Evolutionary conservation across 2,329 filamentous ascomycete species (phyloP).

Genomic region (Aspergillus sergii): DNA sequence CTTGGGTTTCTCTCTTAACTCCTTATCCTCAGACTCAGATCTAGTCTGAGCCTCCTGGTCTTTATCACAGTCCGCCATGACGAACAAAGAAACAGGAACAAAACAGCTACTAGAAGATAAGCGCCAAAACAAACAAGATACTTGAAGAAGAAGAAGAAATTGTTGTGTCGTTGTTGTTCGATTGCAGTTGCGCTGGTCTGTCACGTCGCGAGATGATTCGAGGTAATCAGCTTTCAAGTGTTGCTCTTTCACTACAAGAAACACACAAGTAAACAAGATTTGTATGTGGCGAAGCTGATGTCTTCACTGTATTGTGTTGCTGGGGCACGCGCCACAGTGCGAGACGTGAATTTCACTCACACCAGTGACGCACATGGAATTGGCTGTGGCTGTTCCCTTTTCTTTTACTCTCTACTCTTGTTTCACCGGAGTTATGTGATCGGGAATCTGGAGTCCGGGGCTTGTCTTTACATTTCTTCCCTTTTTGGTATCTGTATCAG

Average conservation of each 20-base stretch:
- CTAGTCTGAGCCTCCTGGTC: neutral
- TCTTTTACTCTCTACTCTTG: neutral
- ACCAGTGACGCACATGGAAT: neutral
- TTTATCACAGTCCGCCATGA: neutral
- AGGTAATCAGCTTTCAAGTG: neutral
- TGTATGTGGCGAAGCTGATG: neutral
- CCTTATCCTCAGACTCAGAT: neutral
- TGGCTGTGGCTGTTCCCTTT: neutral
- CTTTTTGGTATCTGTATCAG: neutral
- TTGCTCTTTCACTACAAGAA: neutral
- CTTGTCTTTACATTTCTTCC: neutral
- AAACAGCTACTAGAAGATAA: neutral
- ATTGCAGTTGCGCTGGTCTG: neutral
- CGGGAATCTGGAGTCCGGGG: neutral
- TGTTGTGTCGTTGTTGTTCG: neutral
- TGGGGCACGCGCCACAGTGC: neutral
- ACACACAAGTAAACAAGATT: neutral
- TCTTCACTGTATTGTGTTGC: conserved; percentile 1
- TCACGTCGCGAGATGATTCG: neutral
- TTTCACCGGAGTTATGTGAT: neutral
- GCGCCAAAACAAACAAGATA: neutral
- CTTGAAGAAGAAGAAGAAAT: neutral
- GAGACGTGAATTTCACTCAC: neutral
- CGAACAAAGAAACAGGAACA: neutral
- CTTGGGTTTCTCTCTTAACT: neutral